Evolutionary conservation across 163 green algal genomes (phyloP).

Genomic region (Volvox carteri): DNA sequence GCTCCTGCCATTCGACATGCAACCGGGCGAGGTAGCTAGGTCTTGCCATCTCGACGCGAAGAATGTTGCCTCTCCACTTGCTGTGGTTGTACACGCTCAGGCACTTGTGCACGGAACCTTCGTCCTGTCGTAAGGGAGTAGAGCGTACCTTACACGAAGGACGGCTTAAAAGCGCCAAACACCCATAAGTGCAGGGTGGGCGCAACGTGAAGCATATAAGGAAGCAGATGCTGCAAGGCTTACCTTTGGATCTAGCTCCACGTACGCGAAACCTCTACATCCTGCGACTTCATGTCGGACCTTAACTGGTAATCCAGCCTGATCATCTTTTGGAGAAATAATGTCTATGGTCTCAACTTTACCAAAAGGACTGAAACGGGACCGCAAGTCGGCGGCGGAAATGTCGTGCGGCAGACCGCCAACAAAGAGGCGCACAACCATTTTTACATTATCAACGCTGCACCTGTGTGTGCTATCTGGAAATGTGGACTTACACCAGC

Average conservation of each 20-base stretch:
- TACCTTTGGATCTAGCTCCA: constrained; percentile 72
- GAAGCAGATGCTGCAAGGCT: not conserved
- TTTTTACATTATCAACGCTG: too few relatives aligned
- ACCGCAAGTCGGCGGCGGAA: constrained; percentile 64
- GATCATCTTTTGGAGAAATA: constrained; percentile 57
- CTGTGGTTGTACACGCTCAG: constrained; percentile 84
- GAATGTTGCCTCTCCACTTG: constrained; percentile 77
- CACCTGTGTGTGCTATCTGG: too few relatives aligned
- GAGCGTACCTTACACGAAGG: too few relatives aligned
- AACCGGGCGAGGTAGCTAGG: constrained; percentile 67
- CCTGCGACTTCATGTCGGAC: not conserved
- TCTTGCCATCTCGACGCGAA: constrained; percentile 75
- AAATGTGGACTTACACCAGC: too few relatives aligned
- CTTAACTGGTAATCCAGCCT: not conserved
- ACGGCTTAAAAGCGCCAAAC: too few relatives aligned
- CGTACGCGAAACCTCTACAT: constrained; percentile 80
- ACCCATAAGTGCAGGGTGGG: too few relatives aligned
- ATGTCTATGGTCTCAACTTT: constrained; percentile 67
- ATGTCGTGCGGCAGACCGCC: constrained; percentile 74
- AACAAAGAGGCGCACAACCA: constrained; percentile 74
- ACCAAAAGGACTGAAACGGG: constrained; percentile 81
- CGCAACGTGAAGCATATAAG: too few relatives aligned
- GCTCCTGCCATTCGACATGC: constrained; percentile 57
- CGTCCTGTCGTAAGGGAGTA: constrained; percentile 50
- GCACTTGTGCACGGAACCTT: constrained; percentile 65